Conservation (phyloP, 2,329 filamentous ascomycete genomes). For the Westerdykella aurantiaca region DNA sequence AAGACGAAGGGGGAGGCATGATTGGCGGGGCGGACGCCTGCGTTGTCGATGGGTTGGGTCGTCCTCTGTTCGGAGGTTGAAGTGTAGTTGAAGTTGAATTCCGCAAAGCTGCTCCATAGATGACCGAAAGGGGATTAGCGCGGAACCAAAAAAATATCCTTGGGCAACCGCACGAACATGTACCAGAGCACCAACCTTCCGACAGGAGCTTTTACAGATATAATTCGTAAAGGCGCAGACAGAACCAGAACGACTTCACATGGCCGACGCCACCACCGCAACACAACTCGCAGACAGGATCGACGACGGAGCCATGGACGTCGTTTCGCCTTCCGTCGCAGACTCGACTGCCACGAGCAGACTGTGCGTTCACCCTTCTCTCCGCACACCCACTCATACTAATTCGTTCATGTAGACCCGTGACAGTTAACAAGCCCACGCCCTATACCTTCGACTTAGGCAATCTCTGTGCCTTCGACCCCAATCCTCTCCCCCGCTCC, state of each 20-base stretch:
- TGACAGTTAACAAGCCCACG: conserved; percentile 61
- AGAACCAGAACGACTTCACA: conserved; percentile 1
- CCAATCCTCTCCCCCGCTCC: conserved; percentile 68
- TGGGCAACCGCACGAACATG: too few relatives aligned
- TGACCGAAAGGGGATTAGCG: neutral
- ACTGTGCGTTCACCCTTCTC: conserved; percentile 20
- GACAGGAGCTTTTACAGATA: neutral
- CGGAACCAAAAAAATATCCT: neutral
- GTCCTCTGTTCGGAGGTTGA: neutral
- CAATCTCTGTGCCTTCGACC: conserved; percentile 77
- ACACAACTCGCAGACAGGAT: conserved; percentile 26
- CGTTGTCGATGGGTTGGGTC: neutral
- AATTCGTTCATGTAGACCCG: conserved; percentile 17
- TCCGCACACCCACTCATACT: conserved; percentile 1
- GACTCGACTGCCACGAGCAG: conserved; percentile 29
- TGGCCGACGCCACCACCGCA: conserved; percentile 25
- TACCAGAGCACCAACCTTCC: neutral
- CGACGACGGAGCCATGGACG: conserved; percentile 30
- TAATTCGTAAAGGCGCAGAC: neutral
- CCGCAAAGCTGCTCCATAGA: neutral
- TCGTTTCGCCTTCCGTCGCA: conserved; percentile 26
- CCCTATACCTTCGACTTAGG: conserved; percentile 91
- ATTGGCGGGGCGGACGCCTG: conserved; percentile 7
- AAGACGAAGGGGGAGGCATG: conserved; percentile 28
- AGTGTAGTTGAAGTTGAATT: neutral